Conservation (phyloP, 768 basidiomycete species). For the Leccinum aurantiacum region DNA sequence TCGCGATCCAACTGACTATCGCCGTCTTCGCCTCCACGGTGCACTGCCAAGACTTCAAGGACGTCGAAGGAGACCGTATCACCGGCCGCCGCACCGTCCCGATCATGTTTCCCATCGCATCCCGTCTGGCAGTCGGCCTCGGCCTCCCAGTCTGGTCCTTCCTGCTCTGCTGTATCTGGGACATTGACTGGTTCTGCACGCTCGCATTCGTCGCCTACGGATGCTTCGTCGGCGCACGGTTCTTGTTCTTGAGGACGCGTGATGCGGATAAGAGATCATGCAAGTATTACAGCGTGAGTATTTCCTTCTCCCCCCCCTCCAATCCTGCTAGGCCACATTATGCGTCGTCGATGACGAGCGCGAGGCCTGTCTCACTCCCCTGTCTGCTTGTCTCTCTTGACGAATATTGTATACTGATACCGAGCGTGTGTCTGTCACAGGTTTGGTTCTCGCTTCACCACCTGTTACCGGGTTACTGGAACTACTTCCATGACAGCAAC, state of each 20-base stretch:
- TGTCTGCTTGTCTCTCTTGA: neutral
- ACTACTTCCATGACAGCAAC: slow-evolving; percentile 27
- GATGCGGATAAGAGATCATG: slow-evolving; percentile 37
- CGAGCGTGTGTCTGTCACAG: slow-evolving; percentile 7
- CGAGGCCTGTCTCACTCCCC: rapidly evolving
- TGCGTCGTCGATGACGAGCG: neutral
- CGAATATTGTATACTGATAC: slow-evolving; percentile 2
- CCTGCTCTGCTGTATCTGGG: slow-evolving; percentile 36
- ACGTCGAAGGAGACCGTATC: slow-evolving; percentile 42
- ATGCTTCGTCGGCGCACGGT: slow-evolving; percentile 35
- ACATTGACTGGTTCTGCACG: slow-evolving; percentile 28
- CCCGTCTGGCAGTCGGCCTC: slow-evolving; percentile 35
- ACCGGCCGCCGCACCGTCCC: slow-evolving; percentile 44
- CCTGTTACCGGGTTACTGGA: slow-evolving; percentile 38
- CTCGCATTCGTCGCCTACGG: slow-evolving; percentile 33
- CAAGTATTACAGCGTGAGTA: slow-evolving; percentile 39
- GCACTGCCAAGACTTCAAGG: slow-evolving; percentile 50
- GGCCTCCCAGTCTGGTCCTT: slow-evolving; percentile 40
- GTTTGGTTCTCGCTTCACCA: slow-evolving; percentile 38
- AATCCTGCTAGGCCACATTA: neutral
- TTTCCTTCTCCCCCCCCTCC: neutral
- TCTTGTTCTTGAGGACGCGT: slow-evolving; percentile 30
- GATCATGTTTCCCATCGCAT: slow-evolving; percentile 40
- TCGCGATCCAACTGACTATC: slow-evolving; percentile 37
- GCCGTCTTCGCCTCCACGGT: slow-evolving; percentile 46